Evolutionary conservation across 1,139 yeast genomes (phyloP), one percentile per base, ranked within the genome.

Genomic region (Wickerhamomyces sp.): DNA sequence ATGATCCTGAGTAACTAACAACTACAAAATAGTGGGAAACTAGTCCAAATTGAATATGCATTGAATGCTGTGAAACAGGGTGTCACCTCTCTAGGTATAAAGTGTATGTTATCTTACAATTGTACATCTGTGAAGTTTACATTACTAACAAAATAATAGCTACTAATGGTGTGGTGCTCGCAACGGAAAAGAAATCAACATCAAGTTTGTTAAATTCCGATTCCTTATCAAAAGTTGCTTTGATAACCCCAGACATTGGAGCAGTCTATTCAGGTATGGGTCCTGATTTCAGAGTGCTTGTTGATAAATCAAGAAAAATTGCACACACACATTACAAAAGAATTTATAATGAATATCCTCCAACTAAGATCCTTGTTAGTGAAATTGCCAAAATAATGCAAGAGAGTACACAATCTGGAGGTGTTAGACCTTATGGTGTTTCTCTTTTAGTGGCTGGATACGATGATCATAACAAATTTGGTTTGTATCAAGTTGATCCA

Each of bases 261-360:
- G 89, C 93, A 79, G 90, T 95, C 6, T 94, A 94, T 69, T 79
- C 96, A 15, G 99, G 99, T 30, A 91, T 94, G 98, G 99, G 99
- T 13, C 99, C 99, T 23, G 99, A 94, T 67, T 94, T 87, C 72
- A 77, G 99, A 55, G 96, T 94, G 23, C 77, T 94, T 44, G 90
- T 91, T 39, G 98, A 93, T 66, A 85, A 85, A 65, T 93, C 98
- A 13, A 79, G 99, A 59, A 91, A 89, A 66, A 82, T 86, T 52
- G 89, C 98, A 37, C 99, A 94, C 66, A 83, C 96, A 18, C 80
- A 86, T 61, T 94, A 94, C 69, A 91, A 91, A 71, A 79, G 96
- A 62, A 75, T 91, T 53, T 94, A 93, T 69, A 91, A 93, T 64
- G 98, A 93, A 67, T 88, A 93, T 65, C 99, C 99, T 7, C 98